A percentile compares a stretch with the other conserved stretches of the same genome.
Evolutionary conservation across 202 grass and related monocot genomes (phyloP).

Genomic region (Eragrostis tef): DNA sequence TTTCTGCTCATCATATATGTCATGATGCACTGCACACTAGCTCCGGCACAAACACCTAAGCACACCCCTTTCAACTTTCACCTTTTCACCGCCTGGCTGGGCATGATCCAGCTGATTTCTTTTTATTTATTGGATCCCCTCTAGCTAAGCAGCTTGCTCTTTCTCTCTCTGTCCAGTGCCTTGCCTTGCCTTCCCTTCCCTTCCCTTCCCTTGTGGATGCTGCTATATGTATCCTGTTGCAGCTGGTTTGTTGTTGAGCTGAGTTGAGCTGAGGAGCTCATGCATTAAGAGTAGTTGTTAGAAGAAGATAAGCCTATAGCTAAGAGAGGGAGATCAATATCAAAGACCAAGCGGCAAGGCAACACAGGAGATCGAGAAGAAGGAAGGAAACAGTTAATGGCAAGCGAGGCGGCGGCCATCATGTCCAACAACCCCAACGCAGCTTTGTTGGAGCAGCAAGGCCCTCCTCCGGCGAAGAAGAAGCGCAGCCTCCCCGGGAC

Average conservation of each 20-base stretch:
- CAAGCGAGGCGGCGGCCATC: slow-evolving; percentile 39
- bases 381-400: slow-evolving; percentile 52
- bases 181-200: too few relatives aligned
- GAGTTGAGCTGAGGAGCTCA: background rate
- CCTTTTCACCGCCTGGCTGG: slow-evolving; percentile 41
- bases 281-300: too few relatives aligned
- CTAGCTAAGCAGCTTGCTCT: background rate
- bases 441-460: slow-evolving; percentile 39
- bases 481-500: slow-evolving; percentile 96
- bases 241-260: slow-evolving; percentile 40
- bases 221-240: slow-evolving; percentile 44
- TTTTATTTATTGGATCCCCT: slow-evolving; percentile 17
- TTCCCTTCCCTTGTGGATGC: too few relatives aligned
- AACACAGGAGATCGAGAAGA: background rate
- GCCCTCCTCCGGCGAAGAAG: slow-evolving; percentile 76
- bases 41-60: slow-evolving; percentile 39
- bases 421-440: slow-evolving; percentile 43
- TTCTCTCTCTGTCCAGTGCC: background rate
- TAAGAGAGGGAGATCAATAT: background rate
- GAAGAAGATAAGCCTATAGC: too few relatives aligned
- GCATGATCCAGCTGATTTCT: too few relatives aligned
- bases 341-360: background rate
- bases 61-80: slow-evolving; percentile 59
- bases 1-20: slow-evolving; percentile 77
- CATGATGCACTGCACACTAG: slow-evolving; percentile 52